phyloP scores from a whole-genome alignment of 1,284 basidiomycete genomes.

The Boletus holoroseus region DNA sequence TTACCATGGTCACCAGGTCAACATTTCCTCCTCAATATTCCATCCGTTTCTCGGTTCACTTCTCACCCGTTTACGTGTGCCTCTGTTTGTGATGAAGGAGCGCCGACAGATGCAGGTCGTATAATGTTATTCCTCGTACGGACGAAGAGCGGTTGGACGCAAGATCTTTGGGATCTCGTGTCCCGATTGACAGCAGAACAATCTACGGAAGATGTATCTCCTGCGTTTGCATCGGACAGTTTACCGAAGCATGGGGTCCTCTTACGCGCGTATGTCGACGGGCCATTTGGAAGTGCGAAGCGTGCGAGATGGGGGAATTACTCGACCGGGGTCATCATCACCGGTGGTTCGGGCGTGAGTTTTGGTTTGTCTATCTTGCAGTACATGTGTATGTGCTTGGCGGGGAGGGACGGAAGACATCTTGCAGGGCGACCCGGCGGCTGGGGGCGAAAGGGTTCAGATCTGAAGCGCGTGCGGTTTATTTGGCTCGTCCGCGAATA shows the following conservation, averaged over 20 bases:
- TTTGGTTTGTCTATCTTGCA: constrained; percentile 74
- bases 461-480: constrained; percentile 63
- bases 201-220: constrained; percentile 28
- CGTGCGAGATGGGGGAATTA: constrained; percentile 63
- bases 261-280: constrained; percentile 65
- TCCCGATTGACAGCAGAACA: constrained; percentile 36
- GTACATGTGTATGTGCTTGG: constrained; percentile 61
- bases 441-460: constrained; percentile 42
- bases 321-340: constrained; percentile 64
- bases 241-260: constrained; percentile 49
- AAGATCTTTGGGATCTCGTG: constrained; percentile 62
- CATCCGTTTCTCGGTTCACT: constrained; percentile 61
- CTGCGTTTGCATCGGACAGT: neutral
- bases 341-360: constrained; percentile 77
- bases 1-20: constrained; percentile 76
- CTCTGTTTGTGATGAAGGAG: constrained; percentile 57
- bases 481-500: constrained; percentile 84
- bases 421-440: constrained; percentile 43
- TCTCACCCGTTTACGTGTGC: constrained; percentile 82
- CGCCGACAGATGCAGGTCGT: constrained; percentile 41
- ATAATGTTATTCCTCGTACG: constrained; percentile 73
- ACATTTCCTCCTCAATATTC: constrained; percentile 71
- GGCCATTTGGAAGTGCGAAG: constrained; percentile 73
- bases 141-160: constrained; percentile 73
- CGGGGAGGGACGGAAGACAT: constrained; percentile 45